Conservation (phyloP, 768 basidiomycete species). For the Termitomyces sp. region DNA sequence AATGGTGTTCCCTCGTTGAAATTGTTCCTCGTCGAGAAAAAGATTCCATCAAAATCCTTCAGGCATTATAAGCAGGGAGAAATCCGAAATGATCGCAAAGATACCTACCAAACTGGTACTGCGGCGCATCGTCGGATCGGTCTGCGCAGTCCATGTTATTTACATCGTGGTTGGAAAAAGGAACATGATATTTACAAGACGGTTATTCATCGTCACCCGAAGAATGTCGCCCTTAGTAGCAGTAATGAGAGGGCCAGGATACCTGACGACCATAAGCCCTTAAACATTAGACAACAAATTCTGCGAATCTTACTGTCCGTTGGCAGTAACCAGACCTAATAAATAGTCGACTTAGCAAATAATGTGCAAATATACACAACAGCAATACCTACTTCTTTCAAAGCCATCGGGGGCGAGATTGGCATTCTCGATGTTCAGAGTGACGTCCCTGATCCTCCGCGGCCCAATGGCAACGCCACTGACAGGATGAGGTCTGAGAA, state of each 20-base stretch:
- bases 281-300: neutral
- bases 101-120: conserved; percentile 16
- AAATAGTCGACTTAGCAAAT: neutral
- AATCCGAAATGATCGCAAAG: neutral
- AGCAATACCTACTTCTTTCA: conserved; percentile 13
- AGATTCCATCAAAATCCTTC: conserved; percentile 21
- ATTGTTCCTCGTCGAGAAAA: conserved; percentile 17
- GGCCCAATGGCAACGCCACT: neutral
- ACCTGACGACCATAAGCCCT: neutral
- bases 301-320: conserved; percentile 6
- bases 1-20: conserved; percentile 24
- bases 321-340: conserved; percentile 6
- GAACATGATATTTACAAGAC: conserved; percentile 2
- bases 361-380: neutral
- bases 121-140: conserved; percentile 20
- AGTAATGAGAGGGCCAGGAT: conserved; percentile 12
- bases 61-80: neutral
- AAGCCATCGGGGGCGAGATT: conserved; percentile 21
- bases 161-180: neutral
- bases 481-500: conserved; percentile 8
- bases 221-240: conserved; percentile 16
- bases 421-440: conserved; percentile 17
- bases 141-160: conserved; percentile 2
- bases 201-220: conserved; percentile 12
- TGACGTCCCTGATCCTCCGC: conserved; percentile 4